These are phyloP conservation scores for Macrophomina tecta DNA, from an alignment of 2,329 filamentous ascomycete genomes.

Conservation along the genomic window DNA sequence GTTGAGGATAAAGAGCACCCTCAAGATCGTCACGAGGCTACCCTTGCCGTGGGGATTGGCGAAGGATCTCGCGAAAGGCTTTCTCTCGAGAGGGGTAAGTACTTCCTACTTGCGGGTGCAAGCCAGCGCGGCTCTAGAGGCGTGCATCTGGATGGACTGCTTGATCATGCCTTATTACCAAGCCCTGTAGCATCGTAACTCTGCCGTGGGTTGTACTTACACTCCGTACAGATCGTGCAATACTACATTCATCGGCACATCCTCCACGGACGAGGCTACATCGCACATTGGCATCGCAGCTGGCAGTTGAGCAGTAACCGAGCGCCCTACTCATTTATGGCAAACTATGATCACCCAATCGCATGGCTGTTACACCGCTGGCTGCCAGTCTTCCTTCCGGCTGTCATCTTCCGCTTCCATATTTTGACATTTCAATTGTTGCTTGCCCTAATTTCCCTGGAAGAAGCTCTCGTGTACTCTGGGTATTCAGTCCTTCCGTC, in stretches of 20 bases:
- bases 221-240: conserved; percentile 59
- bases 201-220: neutral
- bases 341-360: conserved; percentile 72
- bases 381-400: conserved; percentile 69
- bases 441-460: conserved; percentile 65
- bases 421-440: conserved; percentile 75
- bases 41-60: conserved; percentile 68
- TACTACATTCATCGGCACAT: conserved; percentile 76
- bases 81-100: conserved; percentile 64
- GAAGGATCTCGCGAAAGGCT: conserved; percentile 59
- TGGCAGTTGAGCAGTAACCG: conserved; percentile 58
- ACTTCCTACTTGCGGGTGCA: neutral
- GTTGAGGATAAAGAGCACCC: conserved; percentile 59
- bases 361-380: conserved; percentile 68
- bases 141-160: neutral
- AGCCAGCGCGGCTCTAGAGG: neutral
- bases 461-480: conserved; percentile 71
- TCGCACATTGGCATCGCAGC: conserved; percentile 50
- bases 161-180: neutral
- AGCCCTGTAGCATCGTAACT: neutral
- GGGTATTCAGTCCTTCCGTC: conserved; percentile 67
- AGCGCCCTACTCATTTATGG: conserved; percentile 59
- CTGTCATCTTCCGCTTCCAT: conserved; percentile 70
- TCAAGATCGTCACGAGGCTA: conserved; percentile 66
- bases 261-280: conserved; percentile 61